A percentile compares a stretch with the other conserved stretches of the same genome.
These are phyloP conservation scores for Daldinia caldariorum DNA, from an alignment of 495 filamentous ascomycete genomes.

Conservation along the genomic window DNA sequence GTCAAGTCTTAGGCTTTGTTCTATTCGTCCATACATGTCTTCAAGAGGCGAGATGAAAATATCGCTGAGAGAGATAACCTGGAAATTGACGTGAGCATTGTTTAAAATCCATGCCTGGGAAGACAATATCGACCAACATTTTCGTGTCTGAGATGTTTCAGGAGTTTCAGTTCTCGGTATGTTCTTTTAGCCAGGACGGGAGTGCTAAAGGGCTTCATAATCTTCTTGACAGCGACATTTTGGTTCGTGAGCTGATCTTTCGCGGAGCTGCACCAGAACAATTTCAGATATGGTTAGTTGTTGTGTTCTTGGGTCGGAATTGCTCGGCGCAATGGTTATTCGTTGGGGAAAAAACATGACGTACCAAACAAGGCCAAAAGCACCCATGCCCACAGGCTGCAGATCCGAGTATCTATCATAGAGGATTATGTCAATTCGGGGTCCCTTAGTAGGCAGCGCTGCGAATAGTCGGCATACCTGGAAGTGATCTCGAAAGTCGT, in stretches of 20 bases:
- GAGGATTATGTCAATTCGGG: conserved; percentile 35
- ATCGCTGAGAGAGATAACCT: conserved; percentile 98
- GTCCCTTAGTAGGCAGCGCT: conserved; percentile 24
- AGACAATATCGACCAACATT: conserved; percentile 72
- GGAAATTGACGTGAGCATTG: conserved; percentile 28
- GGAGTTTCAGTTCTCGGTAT: conserved; percentile 94
- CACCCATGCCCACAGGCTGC: conserved; percentile 98
- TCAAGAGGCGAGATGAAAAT: conserved; percentile 99
- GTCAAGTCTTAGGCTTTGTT: neutral
- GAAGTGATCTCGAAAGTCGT: conserved; percentile 99
- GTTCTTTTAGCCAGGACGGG: conserved; percentile 96
- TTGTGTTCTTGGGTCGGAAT: conserved; percentile 18
- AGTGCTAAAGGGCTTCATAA: conserved; percentile 99
- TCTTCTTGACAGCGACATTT: conserved; percentile 98
- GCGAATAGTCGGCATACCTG: conserved; percentile 67
- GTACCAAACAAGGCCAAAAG: conserved; percentile 98
- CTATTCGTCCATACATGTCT: conserved; percentile 77
- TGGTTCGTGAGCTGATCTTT: conserved; percentile 96
- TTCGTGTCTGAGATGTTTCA: conserved; percentile 96
- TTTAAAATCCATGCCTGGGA: neutral
- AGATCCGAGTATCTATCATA: conserved; percentile 87
- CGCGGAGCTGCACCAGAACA: conserved; percentile 73
- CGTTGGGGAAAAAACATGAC: conserved; percentile 34
- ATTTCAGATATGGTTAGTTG: conserved; percentile 33
- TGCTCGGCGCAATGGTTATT: conserved; percentile 2